These are phyloP conservation scores for Papiliotrema laurentii DNA, from an alignment of 1,284 basidiomycete species.

Conservation along the genomic window DNA sequence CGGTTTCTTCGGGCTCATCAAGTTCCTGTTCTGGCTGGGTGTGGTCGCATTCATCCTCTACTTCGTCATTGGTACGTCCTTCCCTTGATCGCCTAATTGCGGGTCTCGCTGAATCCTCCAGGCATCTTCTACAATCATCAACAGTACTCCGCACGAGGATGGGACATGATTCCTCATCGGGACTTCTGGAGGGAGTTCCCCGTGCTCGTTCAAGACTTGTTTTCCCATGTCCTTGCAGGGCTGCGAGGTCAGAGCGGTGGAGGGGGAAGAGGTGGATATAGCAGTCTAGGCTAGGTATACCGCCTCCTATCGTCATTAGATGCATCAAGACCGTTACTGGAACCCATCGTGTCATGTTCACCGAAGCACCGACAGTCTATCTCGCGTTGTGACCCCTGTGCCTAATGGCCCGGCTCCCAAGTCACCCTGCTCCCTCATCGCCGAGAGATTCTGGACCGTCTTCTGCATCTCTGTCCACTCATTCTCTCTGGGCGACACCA, in stretches of 20 bases:
- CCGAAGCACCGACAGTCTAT: too few relatives aligned
- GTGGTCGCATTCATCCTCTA: conserved; percentile 34
- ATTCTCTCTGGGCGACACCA: conserved; percentile 65
- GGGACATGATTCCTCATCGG: conserved; percentile 48
- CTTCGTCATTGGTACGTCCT: conserved; percentile 36
- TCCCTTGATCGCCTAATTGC: neutral
- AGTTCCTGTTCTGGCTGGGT: conserved; percentile 41
- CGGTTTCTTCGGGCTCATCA: conserved; percentile 35
- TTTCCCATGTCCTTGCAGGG: conserved; percentile 35
- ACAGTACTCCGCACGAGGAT: conserved; percentile 46
- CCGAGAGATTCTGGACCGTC: conserved; percentile 52
- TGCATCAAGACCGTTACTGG: conserved; percentile 4
- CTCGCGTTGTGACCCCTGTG: too few relatives aligned
- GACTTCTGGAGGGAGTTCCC: conserved; percentile 50
- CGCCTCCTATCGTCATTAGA: conserved; percentile 3
- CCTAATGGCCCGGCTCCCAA: neutral
- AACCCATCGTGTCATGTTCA: neutral
- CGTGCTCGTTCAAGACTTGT: conserved; percentile 35
- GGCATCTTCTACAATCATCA: conserved; percentile 49
- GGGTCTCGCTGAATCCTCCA: conserved; percentile 7
- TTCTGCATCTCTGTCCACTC: conserved; percentile 89
- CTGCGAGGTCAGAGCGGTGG: conserved; percentile 28
- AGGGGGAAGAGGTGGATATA: conserved; percentile 37
- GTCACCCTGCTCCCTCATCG: conserved; percentile 4
- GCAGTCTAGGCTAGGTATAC: conserved; percentile 26